Evolutionary conservation across 208 protist genomes (phyloP).

Genomic region (Acanthamoeba sp.): DNA sequence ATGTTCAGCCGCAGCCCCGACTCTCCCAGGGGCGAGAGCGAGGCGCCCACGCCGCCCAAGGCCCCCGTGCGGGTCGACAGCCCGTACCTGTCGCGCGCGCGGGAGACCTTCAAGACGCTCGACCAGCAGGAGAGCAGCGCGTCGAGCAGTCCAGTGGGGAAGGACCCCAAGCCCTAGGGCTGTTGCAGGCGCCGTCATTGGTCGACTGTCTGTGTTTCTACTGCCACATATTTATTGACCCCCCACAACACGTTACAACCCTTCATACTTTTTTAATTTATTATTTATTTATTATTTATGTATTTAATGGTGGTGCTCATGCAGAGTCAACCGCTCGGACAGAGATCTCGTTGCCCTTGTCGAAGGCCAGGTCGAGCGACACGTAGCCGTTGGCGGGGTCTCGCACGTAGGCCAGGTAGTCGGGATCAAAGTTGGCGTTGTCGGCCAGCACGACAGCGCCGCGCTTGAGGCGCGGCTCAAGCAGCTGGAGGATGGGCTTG

Average conservation of each 20-base stretch:
- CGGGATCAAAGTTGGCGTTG: conserved; percentile 48
- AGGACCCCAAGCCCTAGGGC: neutral
- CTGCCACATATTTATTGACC: no score
- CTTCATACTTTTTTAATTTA: no score
- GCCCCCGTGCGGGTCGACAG: neutral
- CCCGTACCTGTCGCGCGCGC: neutral
- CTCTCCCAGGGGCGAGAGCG: no score
- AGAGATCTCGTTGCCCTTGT: conserved; percentile 41
- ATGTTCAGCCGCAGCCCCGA: neutral
- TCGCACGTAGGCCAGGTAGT: conserved; percentile 11
- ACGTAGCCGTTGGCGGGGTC: conserved; percentile 56
- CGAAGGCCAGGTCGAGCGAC: conserved; percentile 47
- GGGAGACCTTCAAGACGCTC: neutral
- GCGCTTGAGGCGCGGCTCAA: conserved; percentile 24
- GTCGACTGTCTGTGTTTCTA: no score
- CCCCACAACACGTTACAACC: no score
- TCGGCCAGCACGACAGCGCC: conserved; percentile 14
- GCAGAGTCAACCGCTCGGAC: neutral
- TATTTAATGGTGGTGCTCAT: neutral
- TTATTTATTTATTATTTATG: neutral
- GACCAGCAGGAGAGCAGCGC: neutral
- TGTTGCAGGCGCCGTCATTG: no score
- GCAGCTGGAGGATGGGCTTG: conserved; percentile 17
- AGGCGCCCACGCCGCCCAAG: no score
- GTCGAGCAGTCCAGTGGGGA: neutral